Base-by-base conservation (phyloP, 2,329 filamentous ascomycete species). In the Hypoxylon sp. region DNA sequence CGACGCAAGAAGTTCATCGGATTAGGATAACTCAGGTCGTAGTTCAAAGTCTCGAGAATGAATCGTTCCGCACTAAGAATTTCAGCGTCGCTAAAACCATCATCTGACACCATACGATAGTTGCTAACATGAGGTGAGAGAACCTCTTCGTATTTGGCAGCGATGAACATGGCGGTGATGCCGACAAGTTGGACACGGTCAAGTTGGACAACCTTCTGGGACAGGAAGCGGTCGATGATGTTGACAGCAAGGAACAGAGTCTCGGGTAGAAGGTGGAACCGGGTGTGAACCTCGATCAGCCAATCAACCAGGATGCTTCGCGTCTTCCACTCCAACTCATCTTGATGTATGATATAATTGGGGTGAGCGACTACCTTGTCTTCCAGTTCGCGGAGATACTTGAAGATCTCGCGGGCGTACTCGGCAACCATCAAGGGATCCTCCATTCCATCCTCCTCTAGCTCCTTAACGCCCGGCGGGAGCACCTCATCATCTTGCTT, bases 1-100 rank as follows among this genome's bases (percentile, higher is more conserved):
- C 97, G 93, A 72, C 96, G 93, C 68, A 99, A 89, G 85, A 99
- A 99, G 87, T 99, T 99, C 96, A 99, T 99, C 22, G 96, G 96
- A 83, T 99, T 99, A 63, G 96, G 96, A 79, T 98, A 99, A 85
- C 94, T 98, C 71, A 99, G 90, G 79, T 99, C 95, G 81, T 98
- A 99, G 84, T 98, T 92, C 69, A 99, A 88, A 5, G 94, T 94
- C 73, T 90, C 89, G 58, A 99, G 90, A 73, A 99, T 91, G 80
- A 97, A 97, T 73, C 96, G 92, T 83, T 99, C 96, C n/a, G 96
- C 96, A 78, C 93, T 95, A 42, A 99, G 87, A 74, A 99, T 98
- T 83, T 99, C 96, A 50, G 93, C 90, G 80, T 98, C 95, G 3
- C 90, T 92, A 82, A 98, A 99, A 63, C 95, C 96, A 81, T 98